Conservation (phyloP, 352 stramenopile genomes). For the Peronospora belbahrii region DNA sequence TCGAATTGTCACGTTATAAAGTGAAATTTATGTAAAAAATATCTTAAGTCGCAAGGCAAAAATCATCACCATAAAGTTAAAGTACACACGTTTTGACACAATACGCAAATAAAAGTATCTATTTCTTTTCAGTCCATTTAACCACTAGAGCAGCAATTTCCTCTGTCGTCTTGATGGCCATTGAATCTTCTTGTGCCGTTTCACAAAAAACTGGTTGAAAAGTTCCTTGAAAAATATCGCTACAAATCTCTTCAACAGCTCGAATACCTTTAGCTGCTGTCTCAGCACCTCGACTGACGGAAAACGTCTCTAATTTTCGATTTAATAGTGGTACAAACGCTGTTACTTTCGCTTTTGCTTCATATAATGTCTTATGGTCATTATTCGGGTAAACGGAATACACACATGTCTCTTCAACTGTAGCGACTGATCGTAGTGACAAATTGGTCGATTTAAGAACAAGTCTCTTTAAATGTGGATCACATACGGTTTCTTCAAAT, state of each 20-base stretch:
- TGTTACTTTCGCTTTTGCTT: conserved; percentile 66
- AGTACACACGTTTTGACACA: too few relatives aligned
- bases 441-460: conserved; percentile 80
- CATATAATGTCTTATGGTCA: conserved; percentile 50
- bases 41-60: too few relatives aligned
- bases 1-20: too few relatives aligned
- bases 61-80: too few relatives aligned
- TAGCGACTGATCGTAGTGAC: conserved; percentile 67
- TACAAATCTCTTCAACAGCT: conserved; percentile 73
- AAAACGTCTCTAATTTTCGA: conserved; percentile 80
- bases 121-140: conserved; percentile 11
- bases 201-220: conserved; percentile 66
- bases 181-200: conserved; percentile 1
- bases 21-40: too few relatives aligned
- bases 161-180: conserved; percentile 5
- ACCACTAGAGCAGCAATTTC: background rate
- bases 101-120: conserved; percentile 18
- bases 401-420: conserved; percentile 76
- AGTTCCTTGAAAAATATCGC: conserved; percentile 81
- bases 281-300: conserved; percentile 56
- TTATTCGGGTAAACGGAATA: conserved; percentile 68
- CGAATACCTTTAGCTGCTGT: conserved; percentile 75
- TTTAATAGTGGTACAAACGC: conserved; percentile 76
- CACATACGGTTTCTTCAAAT: conserved; percentile 74
- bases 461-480: conserved; percentile 52